Base-by-base conservation (phyloP, 495 filamentous ascomycete species). In the Jackrogersella multiformis region DNA sequence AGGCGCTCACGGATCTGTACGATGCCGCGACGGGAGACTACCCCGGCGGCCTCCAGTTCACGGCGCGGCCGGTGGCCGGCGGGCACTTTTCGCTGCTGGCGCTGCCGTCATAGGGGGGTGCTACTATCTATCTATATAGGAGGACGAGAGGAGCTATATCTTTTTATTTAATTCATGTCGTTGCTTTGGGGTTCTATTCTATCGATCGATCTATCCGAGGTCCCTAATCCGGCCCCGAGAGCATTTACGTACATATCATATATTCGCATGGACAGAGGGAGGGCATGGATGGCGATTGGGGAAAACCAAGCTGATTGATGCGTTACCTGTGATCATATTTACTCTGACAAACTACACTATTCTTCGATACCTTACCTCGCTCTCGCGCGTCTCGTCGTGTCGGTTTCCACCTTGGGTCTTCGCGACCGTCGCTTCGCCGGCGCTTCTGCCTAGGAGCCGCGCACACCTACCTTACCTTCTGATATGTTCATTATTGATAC, bases 81-180 rank as follows among this genome's bases (percentile, higher is more conserved):
- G 93, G 89, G 0, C 87, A 89, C 73, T 97, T 96, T 82, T 87
- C 93, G 8, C 82, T 94, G 48, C 73, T 97, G 67, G 90, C 91
- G 20, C 76, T 95, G 66, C 72, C 74, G 5, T 59, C 48, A 45
- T 20, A 34, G 4, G 18, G 41, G 20, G 42, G 21, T 46, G 23
- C 28, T n/a, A 2, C n/a, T n/a, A n/a, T n/a, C n/a, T 23, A 0
- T 16, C 2, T 10, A 20, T 32, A 13, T 30, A 49, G 24, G 24
- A 18, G 5, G 10, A 15, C 36, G 26, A 18, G 13, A 23, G 54
- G 28, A 15, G 44, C 26, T 26, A 18, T 20, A 44, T 35, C 12
- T 28, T 32, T 49, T 32, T 18, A 49, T 32, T 49, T 49, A n/a
- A n/a, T n/a, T n/a, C n/a, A n/a, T n/a, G n/a, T n/a, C n/a, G n/a